Conservation (phyloP, 768 basidiomycete genomes). For the Hericium rajendrae region DNA sequence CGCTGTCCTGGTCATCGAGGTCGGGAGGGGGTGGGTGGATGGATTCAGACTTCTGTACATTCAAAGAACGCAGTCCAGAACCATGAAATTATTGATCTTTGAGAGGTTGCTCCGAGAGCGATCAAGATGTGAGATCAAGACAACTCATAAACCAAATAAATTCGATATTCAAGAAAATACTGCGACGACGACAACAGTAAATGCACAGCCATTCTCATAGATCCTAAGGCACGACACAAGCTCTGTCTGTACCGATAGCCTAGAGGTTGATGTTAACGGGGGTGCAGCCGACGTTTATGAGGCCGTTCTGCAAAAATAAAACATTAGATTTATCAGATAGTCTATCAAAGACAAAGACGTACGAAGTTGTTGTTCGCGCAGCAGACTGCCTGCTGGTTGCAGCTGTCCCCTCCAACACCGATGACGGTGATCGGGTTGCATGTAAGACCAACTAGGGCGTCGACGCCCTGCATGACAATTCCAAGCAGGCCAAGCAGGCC, state of each 20-base stretch:
- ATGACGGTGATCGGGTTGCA: conserved; percentile 7
- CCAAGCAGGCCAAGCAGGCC: not conserved
- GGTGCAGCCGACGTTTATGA: conserved; percentile 28
- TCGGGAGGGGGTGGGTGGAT: too few species aligned
- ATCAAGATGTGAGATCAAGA: too few species aligned
- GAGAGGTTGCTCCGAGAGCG: too few species aligned
- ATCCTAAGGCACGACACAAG: too few species aligned
- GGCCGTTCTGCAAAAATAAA: conserved; percentile 12
- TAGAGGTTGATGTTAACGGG: conserved; percentile 20
- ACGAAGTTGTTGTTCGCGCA: conserved; percentile 11
- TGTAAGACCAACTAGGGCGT: not conserved
- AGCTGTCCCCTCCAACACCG: not conserved
- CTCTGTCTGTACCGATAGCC: not conserved
- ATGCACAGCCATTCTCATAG: too few species aligned
- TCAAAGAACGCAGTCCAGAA: too few species aligned
- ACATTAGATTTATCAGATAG: not conserved
- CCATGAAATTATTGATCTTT: too few species aligned
- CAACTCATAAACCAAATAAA: too few species aligned
- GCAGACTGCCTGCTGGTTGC: conserved; percentile 5
- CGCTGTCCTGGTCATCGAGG: too few species aligned
- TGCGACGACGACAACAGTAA: too few species aligned
- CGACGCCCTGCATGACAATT: not conserved
- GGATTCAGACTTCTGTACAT: too few species aligned
- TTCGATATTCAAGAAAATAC: too few species aligned
- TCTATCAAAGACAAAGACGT: not conserved